Conservation (phyloP, 768 basidiomycete species). For the Pleurotus citrinopileatus region DNA sequence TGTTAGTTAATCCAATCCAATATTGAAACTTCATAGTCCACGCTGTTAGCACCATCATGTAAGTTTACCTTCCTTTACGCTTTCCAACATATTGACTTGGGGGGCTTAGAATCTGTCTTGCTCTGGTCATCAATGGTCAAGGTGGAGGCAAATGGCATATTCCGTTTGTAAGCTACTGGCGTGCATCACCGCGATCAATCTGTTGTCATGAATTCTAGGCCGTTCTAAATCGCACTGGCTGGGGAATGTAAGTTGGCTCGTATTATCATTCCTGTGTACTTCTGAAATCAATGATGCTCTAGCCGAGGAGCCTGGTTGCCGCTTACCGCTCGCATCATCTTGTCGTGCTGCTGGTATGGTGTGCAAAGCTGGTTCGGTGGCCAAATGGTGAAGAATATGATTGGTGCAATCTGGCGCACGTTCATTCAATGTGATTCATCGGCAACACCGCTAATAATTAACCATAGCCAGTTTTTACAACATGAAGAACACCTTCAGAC, state of each 20-base stretch:
- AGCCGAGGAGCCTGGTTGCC: constrained; percentile 29
- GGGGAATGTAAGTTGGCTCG: constrained; percentile 21
- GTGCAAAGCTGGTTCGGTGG: constrained; percentile 29
- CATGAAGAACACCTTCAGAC: constrained; percentile 25
- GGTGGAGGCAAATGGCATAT: constrained; percentile 30
- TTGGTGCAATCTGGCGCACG: constrained; percentile 29
- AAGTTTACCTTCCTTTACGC: neutral
- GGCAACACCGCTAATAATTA: neutral
- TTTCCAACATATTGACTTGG: neutral
- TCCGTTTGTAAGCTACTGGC: constrained; percentile 24
- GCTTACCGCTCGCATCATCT: constrained; percentile 25
- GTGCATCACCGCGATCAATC: neutral
- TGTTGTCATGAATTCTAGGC: constrained; percentile 13
- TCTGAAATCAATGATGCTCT: neutral
- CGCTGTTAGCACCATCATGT: constrained; percentile 13
- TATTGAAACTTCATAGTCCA: constrained; percentile 3
- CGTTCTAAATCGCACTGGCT: constrained; percentile 23
- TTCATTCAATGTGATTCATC: neutral
- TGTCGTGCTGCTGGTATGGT: constrained; percentile 30
- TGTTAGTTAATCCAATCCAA: neutral
- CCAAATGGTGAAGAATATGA: constrained; percentile 29
- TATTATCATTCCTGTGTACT: neutral
- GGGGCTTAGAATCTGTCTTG: constrained; percentile 21
- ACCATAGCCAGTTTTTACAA: constrained; percentile 26
- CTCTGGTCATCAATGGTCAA: constrained; percentile 24